Evolutionary conservation across 345 rosid genomes (phyloP), one percentile per base, ranked within the genome.

Genomic region (Pistacia atlantica): DNA sequence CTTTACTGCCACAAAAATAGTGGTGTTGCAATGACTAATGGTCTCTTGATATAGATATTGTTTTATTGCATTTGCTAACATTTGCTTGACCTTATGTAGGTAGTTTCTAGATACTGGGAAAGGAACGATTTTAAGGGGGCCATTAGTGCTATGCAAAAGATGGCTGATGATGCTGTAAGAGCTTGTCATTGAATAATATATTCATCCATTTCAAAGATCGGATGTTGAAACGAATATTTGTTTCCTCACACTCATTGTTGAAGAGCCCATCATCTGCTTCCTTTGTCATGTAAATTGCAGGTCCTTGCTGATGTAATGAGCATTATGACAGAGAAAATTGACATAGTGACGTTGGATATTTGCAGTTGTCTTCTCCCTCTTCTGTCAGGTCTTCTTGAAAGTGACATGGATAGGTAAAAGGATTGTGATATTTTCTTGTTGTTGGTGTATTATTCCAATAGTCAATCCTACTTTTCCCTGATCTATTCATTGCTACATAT

Each of bases 111-210:
- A 85, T 90, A 83, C 75, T 97, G 99, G 98, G 93, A 88, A 80
- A 91, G 97, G 78, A 89, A 84, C 79, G 97, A 94, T 84, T 77
- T 94, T 28, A 97, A 87, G 77, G 97, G 94, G 77, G 86, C 88
- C 18, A 85, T 97, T 73, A 75, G 84, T 82, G 88, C 92, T 51
- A 84, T 92, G 88, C 97, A 91, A 83, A 94, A 91, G 88, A 97
- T 97, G 98, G 95, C 97, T 76, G 97, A 97, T 86, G 80, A 91
- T 81, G 86, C 90, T 82, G 99, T 94, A 84, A 84, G 94, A 60
- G 33, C 35, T 72, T 78, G 67, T n/a, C 71, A 9, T 64, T 67
- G 20, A 25, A 4, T 65, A 25, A 11, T 71, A 12, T 57, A 51
- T 54, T 76, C 42, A 28, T 74, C 59, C 4, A 7, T 69, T 75